Evolutionary conservation across 176 grass and related monocot species (phyloP), one percentile per base, ranked within the genome.

Genomic region (Oryza punctata): DNA sequence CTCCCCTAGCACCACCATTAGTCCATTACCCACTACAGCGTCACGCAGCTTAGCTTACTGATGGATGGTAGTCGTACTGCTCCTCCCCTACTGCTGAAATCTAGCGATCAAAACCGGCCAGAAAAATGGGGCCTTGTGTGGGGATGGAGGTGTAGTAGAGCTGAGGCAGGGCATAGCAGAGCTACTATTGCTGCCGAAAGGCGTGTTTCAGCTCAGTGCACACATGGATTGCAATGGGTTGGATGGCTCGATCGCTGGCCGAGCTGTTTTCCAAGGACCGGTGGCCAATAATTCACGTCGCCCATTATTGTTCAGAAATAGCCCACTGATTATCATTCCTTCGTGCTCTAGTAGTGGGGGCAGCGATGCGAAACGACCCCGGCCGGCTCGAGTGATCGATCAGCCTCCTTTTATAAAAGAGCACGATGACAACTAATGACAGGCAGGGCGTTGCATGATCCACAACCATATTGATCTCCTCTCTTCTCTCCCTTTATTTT

Each of bases 391-490:
- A 66, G 43, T 9, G 5, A 21, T 26, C n/a, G 9, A 21, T 21
- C n/a, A 40, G 33, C 13, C 37, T 63, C 19, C 77, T 38, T 85
- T 89, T 72, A 69, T 29, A 11, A 28, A 90, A 77, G 37, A 41
- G 83, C 73, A 18, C 57, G 88, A 65, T 67, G 88, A 65, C 88
- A 86, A 82, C 88, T 67, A 85, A 77, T 85, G 88, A 54, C 82
- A 75, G 52, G 70, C 82, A 77, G 25, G 32, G 37, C 23, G 52
- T 66, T 66, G 72, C 81, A 76, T 77, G 71, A 61, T 84, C 68
- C 28, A 65, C 21, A 38, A 29, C 67, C 81, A 59, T 38, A 54
- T 29, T 6, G 18, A 24, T 61, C 12, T 82, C 57, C 16, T 59
- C 30, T 23, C 37, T 38, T 7, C 37, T 6, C 12, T 43, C 57